Conservation (phyloP, 495 filamentous ascomycete species). For the Daldinia concentrica region DNA sequence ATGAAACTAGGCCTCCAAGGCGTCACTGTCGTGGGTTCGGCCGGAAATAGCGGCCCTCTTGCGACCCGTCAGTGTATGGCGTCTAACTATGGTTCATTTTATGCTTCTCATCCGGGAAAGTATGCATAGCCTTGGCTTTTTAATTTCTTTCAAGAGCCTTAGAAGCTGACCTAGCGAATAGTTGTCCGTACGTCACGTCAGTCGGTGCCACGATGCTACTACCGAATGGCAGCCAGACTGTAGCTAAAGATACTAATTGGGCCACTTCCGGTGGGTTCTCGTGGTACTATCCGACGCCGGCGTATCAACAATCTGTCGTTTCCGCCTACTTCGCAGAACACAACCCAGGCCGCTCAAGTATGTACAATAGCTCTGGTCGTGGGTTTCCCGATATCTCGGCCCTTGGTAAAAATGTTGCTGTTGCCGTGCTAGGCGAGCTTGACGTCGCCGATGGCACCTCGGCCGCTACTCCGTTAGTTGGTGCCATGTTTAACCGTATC, state of each 20-base stretch:
- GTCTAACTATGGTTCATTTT: background rate
- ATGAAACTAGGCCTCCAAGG: background rate
- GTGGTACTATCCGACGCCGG: background rate
- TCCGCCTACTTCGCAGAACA: constrained; percentile 61
- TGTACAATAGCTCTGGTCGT: constrained; percentile 67
- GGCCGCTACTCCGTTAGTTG: constrained; percentile 67
- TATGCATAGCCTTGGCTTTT: background rate
- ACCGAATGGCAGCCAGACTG: background rate
- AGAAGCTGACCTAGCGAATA: background rate
- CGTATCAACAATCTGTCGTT: constrained; percentile 61
- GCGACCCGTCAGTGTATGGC: background rate
- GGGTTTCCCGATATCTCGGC: constrained; percentile 73
- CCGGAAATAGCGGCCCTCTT: background rate
- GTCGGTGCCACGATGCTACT: background rate
- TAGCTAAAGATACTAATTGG: background rate
- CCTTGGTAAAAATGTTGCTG: constrained; percentile 66
- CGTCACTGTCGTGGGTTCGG: background rate
- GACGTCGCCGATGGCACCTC: constrained; percentile 63
- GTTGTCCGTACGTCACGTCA: background rate
- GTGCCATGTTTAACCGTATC: constrained; percentile 66
- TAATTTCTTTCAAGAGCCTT: background rate
- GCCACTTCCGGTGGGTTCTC: background rate
- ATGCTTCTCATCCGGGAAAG: background rate
- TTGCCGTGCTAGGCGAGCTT: constrained; percentile 55
- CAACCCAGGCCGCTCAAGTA: constrained; percentile 31